Base-by-base conservation (phyloP, 1,284 basidiomycete species). In the Marasmius tenuissimus region DNA sequence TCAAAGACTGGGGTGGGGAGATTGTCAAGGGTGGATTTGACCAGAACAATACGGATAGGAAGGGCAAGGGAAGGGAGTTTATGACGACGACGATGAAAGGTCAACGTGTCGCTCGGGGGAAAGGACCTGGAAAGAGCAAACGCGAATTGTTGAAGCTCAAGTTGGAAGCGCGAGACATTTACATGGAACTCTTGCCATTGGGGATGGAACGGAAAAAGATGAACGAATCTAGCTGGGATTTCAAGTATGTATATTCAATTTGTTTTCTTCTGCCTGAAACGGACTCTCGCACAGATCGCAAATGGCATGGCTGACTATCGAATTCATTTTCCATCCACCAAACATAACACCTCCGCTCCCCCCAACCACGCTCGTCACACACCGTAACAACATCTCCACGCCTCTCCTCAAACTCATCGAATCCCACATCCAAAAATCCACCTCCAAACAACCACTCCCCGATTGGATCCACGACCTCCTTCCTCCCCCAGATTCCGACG, bases 181-280 rank as follows among this genome's bases (percentile, higher is more conserved):
- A 91, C 40, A 82, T 95, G 71, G 90, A 93, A 49, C 69, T 92
- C 60, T 80, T 96, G 54, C 86, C 93, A 0, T 73, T 81, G 38
- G 94, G 93, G n/a, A 96, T 96, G 94, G 88, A 90, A 68, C 79
- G 85, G 65, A 79, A 87, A 64, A 87, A 82, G 66, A 68, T 82
- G 60, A 96, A 94, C 72, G 90, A 93, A 72, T 93, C 92, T 9
- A 82, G 80, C 48, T 94, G 91, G 86, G 89, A 94, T 76, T 78
- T 80, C 70, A 93, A 85, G 94, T 94, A 74, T 72, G 85, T 81
- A 59, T 49, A 14, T 54, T 61, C 63, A 61, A 59, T 61, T 69
- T 53, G n/a, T 60, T 45, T 48, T 57, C 12, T 50, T 49, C 35
- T 37, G n/a, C 48, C 38, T 37, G 39, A 42, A 39, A 57, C 63